Conservation (phyloP, 2,329 filamentous ascomycete species). For the Ploettnerulaceae sp. region DNA sequence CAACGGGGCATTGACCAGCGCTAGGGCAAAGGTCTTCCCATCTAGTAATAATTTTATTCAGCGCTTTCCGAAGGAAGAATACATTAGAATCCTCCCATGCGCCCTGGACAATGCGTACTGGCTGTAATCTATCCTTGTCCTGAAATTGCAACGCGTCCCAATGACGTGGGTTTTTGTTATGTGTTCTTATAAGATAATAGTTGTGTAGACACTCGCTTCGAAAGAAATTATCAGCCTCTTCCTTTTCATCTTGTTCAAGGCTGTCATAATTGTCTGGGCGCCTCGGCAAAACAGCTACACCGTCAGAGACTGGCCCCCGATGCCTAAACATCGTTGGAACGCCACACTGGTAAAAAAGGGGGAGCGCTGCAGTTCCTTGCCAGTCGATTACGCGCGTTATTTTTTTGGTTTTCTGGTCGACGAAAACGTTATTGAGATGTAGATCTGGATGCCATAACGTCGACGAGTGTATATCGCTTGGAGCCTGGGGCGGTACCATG, state of each 20-base stretch:
- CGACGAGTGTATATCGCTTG: slow-evolving; percentile 14
- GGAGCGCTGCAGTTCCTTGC: slow-evolving; percentile 7
- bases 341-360: not conserved
- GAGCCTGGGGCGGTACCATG: slow-evolving; percentile 11
- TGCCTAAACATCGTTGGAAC: slow-evolving; percentile 5
- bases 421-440: slow-evolving; percentile 24
- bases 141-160: not conserved
- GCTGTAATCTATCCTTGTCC: not conserved
- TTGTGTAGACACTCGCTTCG: not conserved
- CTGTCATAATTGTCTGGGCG: not conserved
- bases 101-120: not conserved
- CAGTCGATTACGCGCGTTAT: slow-evolving; percentile 19
- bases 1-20: not conserved
- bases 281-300: not conserved
- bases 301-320: slow-evolving; percentile 6
- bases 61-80: not conserved
- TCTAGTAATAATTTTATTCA: not conserved
- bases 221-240: not conserved
- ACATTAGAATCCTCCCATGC: not conserved
- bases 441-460: too few relatives aligned
- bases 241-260: slow-evolving; percentile 4
- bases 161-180: not conserved
- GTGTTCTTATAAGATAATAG: not conserved
- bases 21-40: not conserved
- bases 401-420: slow-evolving; percentile 20